Evolutionary conservation across 2,329 filamentous ascomycete genomes (phyloP), one percentile per base, ranked within the genome.

Genomic region (Phialophora expanda): DNA sequence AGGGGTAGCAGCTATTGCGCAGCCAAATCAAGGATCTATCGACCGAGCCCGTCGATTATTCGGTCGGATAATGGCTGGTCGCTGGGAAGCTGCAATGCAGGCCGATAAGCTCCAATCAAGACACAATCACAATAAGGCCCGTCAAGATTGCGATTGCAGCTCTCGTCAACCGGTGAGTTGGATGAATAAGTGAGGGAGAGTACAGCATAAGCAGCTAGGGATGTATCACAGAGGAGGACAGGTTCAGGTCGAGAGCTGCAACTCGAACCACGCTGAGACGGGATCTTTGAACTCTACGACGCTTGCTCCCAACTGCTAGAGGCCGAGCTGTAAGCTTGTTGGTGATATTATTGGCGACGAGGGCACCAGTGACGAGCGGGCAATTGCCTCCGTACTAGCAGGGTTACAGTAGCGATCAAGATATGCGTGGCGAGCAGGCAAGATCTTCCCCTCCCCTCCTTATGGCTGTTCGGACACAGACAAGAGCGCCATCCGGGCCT

Each of bases 101-200:
- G 46, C 56, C 60, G 67, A 69, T 69, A 69, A 69, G 67, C 65
- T 66, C 65, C 65, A 65, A 56, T 61, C 32, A 38, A 53, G 30
- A 38, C 17, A 14, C 28, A 61, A 46, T 41, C 28, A 26, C 46
- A 51, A 26, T 28, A 50, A 26, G 50, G 51, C 46, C 50, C 34
- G 46, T 65, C 44, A 17, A 32, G 38, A 57, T 32, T 51, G 28
- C 57, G 53, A 53, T 32, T 6, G 54, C 24, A 61, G 32, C 58
- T 54, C 24, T 57, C 22, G 32, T 26, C 58, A 34, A 32, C 53
- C 28, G 53, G 24, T 28, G 8, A 55, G 24, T 34, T 55, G 28
- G 53, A 30, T 55, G 53, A 55, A 55, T 30, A 55, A 55, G 24
- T 17, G 46, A n/a, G 24, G 17, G 32, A 61, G 32, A 24, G n/a